Conservation (phyloP, 495 filamentous ascomycete species). For the Apodospora peruviana region DNA sequence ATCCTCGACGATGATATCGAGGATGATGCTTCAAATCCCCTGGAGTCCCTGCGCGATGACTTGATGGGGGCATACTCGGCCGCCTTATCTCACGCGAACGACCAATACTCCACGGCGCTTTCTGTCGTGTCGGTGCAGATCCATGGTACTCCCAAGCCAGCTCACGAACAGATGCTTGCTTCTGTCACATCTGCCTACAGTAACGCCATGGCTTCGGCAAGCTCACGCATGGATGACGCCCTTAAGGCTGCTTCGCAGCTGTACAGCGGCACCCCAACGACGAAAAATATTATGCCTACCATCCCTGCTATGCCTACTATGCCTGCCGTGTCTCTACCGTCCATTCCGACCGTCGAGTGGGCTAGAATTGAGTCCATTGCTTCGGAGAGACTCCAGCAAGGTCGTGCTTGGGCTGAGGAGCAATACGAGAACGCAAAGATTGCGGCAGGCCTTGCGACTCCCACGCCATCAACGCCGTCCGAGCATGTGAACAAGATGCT, state of each 20-base stretch:
- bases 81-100: constrained; percentile 54
- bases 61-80: constrained; percentile 51
- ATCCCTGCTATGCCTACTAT: no score
- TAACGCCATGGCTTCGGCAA: constrained; percentile 56
- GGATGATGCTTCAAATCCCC: constrained; percentile 54
- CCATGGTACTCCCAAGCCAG: constrained; percentile 57
- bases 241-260: constrained; percentile 40
- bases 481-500: constrained; percentile 48
- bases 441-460: constrained; percentile 44
- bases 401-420: constrained; percentile 56
- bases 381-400: constrained; percentile 58
- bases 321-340: constrained; percentile 10
- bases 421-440: constrained; percentile 57
- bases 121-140: constrained; percentile 60
- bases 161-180: constrained; percentile 57
- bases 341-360: constrained; percentile 33
- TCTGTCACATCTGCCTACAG: constrained; percentile 67
- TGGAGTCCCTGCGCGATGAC: constrained; percentile 55
- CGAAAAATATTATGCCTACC: constrained; percentile 26
- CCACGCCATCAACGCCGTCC: constrained; percentile 45
- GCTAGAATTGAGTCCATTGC: constrained; percentile 50
- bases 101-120: constrained; percentile 61
- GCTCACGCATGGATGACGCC: constrained; percentile 48
- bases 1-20: constrained; percentile 36
- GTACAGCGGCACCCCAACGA: constrained; percentile 41